Evolutionary conservation across 2,329 filamentous ascomycete species (phyloP).

Genomic region (Pseudogymnoascus sp.): DNA sequence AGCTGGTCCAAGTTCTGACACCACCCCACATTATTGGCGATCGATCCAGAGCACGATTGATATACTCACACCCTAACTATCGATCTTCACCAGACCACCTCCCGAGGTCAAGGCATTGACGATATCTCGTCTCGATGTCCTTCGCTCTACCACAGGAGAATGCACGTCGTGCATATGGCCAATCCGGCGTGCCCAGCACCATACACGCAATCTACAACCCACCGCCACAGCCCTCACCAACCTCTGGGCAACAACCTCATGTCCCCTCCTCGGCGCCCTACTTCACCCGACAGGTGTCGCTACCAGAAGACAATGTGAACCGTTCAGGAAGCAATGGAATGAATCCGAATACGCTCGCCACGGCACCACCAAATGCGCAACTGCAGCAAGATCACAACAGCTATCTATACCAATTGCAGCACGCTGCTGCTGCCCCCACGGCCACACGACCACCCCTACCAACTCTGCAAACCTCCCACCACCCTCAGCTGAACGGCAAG

Average conservation of each 20-base stretch:
- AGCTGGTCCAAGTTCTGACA: conserved; percentile 4
- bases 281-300: neutral
- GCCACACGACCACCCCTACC: neutral
- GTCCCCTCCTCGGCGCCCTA: conserved; percentile 3
- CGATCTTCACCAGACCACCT: conserved; percentile 4
- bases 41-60: conserved; percentile 7
- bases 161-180: conserved; percentile 9
- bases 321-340: conserved; percentile 2
- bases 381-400: conserved; percentile 4
- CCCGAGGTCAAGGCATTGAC: conserved; percentile 7
- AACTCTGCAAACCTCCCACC: conserved; percentile 2
- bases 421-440: neutral
- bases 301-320: neutral
- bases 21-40: conserved; percentile 8
- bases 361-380: neutral
- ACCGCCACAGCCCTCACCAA: neutral
- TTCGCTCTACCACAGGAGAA: conserved; percentile 9
- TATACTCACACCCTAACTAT: conserved; percentile 9
- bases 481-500: conserved; percentile 7
- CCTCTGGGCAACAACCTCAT: conserved; percentile 1
- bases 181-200: neutral
- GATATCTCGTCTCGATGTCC: conserved; percentile 6
- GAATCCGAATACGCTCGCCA: conserved; percentile 6
- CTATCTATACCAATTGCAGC: conserved; percentile 7
- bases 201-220: conserved; percentile 9